These are phyloP conservation scores for Moesziomyces aphidis DNA, from an alignment of 1,284 basidiomycete species.

Conservation along the genomic window DNA sequence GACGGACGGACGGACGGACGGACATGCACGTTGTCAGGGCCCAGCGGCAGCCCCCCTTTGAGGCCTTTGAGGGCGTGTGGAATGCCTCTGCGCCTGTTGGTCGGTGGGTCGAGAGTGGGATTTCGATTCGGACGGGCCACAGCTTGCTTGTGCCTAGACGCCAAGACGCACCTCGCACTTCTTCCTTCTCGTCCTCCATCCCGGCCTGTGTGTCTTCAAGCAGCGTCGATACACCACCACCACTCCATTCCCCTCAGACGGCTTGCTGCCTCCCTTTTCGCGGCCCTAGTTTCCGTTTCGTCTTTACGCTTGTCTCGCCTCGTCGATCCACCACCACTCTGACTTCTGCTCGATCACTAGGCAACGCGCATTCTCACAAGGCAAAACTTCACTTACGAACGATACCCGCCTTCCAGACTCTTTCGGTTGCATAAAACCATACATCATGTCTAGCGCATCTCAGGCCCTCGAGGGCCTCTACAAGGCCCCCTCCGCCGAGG, in stretches of 20 bases:
- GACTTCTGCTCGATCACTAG: background rate
- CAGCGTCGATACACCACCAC: background rate
- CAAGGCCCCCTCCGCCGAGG: conserved; percentile 58
- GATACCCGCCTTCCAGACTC: background rate
- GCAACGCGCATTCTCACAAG: background rate
- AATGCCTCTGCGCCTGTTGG: no score
- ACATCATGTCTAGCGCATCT: conserved; percentile 34
- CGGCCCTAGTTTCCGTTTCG: background rate
- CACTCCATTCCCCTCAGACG: background rate
- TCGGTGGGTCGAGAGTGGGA: no score
- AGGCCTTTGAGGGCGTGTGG: no score
- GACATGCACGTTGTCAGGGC: background rate
- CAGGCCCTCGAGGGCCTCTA: conserved; percentile 51
- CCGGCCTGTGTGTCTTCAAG: background rate
- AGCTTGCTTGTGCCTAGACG: background rate
- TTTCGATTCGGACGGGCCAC: no score
- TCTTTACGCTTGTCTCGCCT: background rate
- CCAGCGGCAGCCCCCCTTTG: no score
- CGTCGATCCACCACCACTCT: background rate
- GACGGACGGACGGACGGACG: no score
- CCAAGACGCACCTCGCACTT: background rate
- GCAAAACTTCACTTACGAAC: background rate
- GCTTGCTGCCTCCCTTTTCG: background rate
- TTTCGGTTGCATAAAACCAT: background rate
- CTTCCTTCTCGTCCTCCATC: background rate